Conservation (phyloP, 2,329 filamentous ascomycete species). For the Trichoderma arundinaceum region DNA sequence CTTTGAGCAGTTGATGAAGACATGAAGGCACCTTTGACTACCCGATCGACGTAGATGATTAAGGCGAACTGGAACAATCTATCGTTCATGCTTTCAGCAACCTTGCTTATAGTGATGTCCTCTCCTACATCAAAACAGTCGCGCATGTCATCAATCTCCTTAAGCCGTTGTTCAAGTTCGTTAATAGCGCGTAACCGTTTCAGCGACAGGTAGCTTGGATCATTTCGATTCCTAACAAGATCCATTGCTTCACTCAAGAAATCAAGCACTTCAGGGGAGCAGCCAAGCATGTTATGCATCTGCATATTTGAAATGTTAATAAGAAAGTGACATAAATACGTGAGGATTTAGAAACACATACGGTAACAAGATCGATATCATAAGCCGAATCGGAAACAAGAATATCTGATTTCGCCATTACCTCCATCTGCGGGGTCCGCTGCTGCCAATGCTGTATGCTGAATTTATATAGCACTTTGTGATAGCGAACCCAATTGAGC, state of each 20-base stretch:
- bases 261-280: slow-evolving; percentile 26
- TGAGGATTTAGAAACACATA: not conserved
- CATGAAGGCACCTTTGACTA: slow-evolving; percentile 25
- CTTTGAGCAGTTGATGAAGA: slow-evolving; percentile 9
- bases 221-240: slow-evolving; percentile 20
- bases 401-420: slow-evolving; percentile 25
- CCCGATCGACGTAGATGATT: slow-evolving; percentile 29
- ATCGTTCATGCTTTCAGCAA: slow-evolving; percentile 18
- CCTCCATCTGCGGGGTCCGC: slow-evolving; percentile 25
- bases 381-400: slow-evolving; percentile 24
- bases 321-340: not conserved
- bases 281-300: slow-evolving; percentile 29
- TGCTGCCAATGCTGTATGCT: slow-evolving; percentile 32
- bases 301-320: not conserved
- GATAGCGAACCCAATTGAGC: slow-evolving; percentile 31
- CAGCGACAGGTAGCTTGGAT: slow-evolving; percentile 20
- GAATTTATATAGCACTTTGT: slow-evolving; percentile 31
- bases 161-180: slow-evolving; percentile 16
- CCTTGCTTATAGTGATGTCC: slow-evolving; percentile 12
- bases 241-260: slow-evolving; percentile 28
- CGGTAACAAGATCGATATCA: slow-evolving; percentile 25
- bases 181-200: slow-evolving; percentile 19
- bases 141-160: slow-evolving; percentile 25
- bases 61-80: slow-evolving; percentile 26
- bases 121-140: slow-evolving; percentile 23